phyloP scores from a whole-genome alignment of 2,329 filamentous ascomycete genomes.

The Monosporascus sp. region DNA sequence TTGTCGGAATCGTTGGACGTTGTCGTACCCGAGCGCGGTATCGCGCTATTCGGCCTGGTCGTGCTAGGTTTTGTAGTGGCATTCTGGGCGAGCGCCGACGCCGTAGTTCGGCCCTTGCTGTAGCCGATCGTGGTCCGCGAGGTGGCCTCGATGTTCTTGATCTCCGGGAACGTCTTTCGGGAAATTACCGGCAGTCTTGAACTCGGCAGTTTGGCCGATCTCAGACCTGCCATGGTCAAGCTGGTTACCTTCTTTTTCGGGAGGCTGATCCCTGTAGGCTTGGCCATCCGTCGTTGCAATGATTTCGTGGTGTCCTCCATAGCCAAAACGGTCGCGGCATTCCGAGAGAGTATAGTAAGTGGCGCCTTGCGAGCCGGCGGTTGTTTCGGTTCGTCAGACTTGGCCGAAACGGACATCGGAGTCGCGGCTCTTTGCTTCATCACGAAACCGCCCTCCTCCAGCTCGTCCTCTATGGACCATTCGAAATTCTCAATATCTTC shows the following conservation, averaged over 20 bases:
- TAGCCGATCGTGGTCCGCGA: slow-evolving; percentile 84
- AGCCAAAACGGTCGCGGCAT: slow-evolving; percentile 49
- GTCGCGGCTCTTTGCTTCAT: slow-evolving; percentile 19
- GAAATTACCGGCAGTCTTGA: slow-evolving; percentile 37
- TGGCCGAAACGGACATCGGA: slow-evolving; percentile 4
- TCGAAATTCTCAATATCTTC: slow-evolving; percentile 59
- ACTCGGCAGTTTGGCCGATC: slow-evolving; percentile 22
- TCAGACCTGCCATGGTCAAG: slow-evolving; percentile 24
- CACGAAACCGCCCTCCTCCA: slow-evolving; percentile 36
- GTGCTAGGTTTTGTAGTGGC: slow-evolving; percentile 17
- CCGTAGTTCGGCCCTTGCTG: slow-evolving; percentile 63
- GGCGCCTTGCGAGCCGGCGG: slow-evolving; percentile 27
- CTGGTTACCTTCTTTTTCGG: slow-evolving; percentile 20
- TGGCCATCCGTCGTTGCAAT: slow-evolving; percentile 23
- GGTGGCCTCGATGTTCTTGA: slow-evolving; percentile 57
- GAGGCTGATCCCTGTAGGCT: slow-evolving; percentile 17
- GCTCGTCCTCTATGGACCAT: slow-evolving; percentile 54
- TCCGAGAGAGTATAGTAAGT: slow-evolving; percentile 50
- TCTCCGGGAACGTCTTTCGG: slow-evolving; percentile 48
- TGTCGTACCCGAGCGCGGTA: slow-evolving; percentile 30
- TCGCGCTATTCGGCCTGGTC: slow-evolving; percentile 12
- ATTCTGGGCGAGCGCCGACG: slow-evolving; percentile 40
- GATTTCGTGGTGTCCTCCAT: slow-evolving; percentile 31
- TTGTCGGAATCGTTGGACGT: slow-evolving; percentile 33
- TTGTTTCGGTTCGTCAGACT: slow-evolving; percentile 6